These are phyloP conservation scores for Mycena venus DNA, from an alignment of 768 basidiomycete genomes.

Conservation along the genomic window DNA sequence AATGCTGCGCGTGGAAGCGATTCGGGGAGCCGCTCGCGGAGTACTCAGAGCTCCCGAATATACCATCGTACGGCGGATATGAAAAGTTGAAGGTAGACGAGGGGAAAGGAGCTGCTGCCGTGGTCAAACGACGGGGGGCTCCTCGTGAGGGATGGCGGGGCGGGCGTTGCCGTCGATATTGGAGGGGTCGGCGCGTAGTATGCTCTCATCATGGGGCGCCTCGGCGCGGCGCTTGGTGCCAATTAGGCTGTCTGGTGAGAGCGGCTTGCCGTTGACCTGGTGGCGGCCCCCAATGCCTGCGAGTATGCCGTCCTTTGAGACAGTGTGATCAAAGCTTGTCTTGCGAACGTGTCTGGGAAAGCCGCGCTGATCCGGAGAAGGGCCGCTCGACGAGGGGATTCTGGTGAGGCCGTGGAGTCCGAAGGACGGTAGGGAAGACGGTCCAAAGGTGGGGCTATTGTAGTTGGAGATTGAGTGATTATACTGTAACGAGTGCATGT, in stretches of 20 bases:
- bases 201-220: conserved; percentile 83
- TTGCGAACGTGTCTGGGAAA: conserved; percentile 93
- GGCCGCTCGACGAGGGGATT: conserved; percentile 51
- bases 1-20: conserved; percentile 30
- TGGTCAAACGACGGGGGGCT: conserved; percentile 53
- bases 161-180: conserved; percentile 56
- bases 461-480: conserved; percentile 55
- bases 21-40: conserved; percentile 24
- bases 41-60: conserved; percentile 66
- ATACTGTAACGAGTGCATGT: conserved; percentile 47
- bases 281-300: conserved; percentile 75
- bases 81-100: conserved; percentile 80
- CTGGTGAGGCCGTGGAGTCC: conserved; percentile 73
- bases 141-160: conserved; percentile 49
- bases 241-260: conserved; percentile 71
- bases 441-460: conserved; percentile 66
- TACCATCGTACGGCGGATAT: conserved; percentile 73
- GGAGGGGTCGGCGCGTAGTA: conserved; percentile 84
- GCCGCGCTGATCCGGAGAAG: conserved; percentile 58
- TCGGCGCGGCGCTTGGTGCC: conserved; percentile 88
- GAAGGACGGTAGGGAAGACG: conserved; percentile 81
- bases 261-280: conserved; percentile 84
- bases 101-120: conserved; percentile 68
- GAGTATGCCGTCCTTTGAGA: conserved; percentile 75
- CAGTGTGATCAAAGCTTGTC: conserved; percentile 95